Conservation (phyloP, 805 yeast genomes). For the Hanseniaspora guilliermondii region DNA sequence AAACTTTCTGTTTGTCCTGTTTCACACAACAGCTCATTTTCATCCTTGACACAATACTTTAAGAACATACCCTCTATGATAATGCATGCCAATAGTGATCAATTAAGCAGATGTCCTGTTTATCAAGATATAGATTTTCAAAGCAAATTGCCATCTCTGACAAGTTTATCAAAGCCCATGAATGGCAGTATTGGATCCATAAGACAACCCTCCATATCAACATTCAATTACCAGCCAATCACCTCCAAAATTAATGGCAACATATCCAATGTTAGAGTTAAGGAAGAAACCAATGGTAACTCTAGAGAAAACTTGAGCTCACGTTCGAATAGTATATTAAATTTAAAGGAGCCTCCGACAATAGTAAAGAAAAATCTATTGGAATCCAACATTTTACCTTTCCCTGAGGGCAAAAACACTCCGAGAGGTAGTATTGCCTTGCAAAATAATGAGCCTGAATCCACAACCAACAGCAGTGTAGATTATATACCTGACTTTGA, state of each 20-base stretch:
- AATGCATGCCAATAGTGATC: constrained; percentile 25
- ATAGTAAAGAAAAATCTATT: constrained; percentile 4
- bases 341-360: constrained; percentile 1
- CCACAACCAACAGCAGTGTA: constrained; percentile 13
- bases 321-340: not conserved
- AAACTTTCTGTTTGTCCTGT: constrained; percentile 12
- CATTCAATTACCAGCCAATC: constrained; percentile 11
- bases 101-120: constrained; percentile 28
- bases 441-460: not conserved
- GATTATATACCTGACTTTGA: constrained; percentile 26
- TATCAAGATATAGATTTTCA: constrained; percentile 28
- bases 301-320: not conserved
- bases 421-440: not conserved
- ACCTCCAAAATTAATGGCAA: constrained; percentile 6
- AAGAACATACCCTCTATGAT: constrained; percentile 27
- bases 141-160: constrained; percentile 15
- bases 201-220: not conserved
- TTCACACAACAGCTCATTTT: constrained; percentile 21
- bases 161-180: not conserved
- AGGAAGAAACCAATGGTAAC: not conserved
- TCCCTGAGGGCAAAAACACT: not conserved
- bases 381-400: constrained; percentile 6
- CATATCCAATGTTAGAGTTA: constrained; percentile 6
- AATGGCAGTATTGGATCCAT: not conserved
- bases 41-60: constrained; percentile 23